Percentiles rank a stretch among this genome's conserved stretches.
These are phyloP conservation scores for Epichloe festucae DNA, from an alignment of 2,329 filamentous ascomycete genomes.

Conservation along the genomic window DNA sequence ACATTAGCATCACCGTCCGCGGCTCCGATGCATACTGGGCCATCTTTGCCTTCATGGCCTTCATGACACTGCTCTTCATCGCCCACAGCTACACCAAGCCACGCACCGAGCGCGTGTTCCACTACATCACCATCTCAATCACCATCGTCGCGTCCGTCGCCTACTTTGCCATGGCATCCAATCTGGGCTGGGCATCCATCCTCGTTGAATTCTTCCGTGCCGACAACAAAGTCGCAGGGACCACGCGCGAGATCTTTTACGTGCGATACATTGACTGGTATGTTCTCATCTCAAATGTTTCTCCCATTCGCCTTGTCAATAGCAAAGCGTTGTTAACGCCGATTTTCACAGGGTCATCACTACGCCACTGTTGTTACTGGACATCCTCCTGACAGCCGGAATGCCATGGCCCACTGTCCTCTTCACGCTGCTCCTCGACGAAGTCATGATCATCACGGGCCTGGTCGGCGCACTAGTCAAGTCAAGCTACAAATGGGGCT, in stretches of 20 bases:
- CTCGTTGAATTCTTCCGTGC: slow-evolving; percentile 38
- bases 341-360: neutral
- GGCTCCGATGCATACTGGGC: slow-evolving; percentile 53
- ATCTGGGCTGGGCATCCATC: slow-evolving; percentile 33
- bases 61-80: slow-evolving; percentile 39
- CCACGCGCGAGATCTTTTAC: slow-evolving; percentile 44
- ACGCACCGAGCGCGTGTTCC: slow-evolving; percentile 40
- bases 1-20: slow-evolving; percentile 44
- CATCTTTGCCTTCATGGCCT: slow-evolving; percentile 45
- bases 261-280: slow-evolving; percentile 41
- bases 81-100: slow-evolving; percentile 39
- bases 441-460: neutral
- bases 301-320: too few species aligned
- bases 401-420: neutral
- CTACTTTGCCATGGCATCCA: slow-evolving; percentile 39
- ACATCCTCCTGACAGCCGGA: neutral
- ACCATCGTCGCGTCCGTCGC: slow-evolving; percentile 28
- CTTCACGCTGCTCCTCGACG: neutral
- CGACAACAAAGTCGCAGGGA: slow-evolving; percentile 15
- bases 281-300: neutral
- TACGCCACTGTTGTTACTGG: neutral
- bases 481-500: slow-evolving; percentile 43
- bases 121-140: slow-evolving; percentile 36
- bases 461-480: neutral
- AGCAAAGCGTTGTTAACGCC: too few species aligned